These are phyloP conservation scores for Acanthamoeba lenticulata DNA, from an alignment of 208 protist species.

Conservation along the genomic window DNA sequence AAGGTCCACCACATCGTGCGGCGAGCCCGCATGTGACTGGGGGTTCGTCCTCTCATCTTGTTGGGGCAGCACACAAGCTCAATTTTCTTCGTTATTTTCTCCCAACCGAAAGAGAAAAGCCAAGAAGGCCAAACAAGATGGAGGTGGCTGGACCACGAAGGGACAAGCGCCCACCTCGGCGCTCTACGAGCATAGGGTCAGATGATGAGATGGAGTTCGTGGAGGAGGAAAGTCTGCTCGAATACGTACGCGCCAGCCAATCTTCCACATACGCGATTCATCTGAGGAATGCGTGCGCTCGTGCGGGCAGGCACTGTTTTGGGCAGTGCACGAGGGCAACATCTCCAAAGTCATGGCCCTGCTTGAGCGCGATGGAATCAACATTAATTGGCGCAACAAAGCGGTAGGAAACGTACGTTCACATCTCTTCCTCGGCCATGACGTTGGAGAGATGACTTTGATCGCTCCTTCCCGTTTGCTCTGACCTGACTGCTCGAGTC, in stretches of 20 bases:
- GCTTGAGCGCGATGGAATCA: conserved; percentile 12
- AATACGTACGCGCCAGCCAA: neutral
- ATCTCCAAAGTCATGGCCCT: conserved; percentile 57
- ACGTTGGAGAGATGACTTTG: neutral
- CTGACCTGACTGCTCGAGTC: neutral
- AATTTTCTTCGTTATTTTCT: too few relatives aligned
- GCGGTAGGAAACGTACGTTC: conserved; percentile 27
- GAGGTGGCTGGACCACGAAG: too few relatives aligned
- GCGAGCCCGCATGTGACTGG: neutral
- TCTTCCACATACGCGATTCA: neutral
- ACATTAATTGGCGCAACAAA: conserved; percentile 60
- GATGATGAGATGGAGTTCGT: neutral
- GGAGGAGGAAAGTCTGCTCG: conserved; percentile 2
- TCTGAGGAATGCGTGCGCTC: neutral
- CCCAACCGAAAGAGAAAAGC: too few relatives aligned
- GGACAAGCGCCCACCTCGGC: too few relatives aligned
- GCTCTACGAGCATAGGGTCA: neutral
- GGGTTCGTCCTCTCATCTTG: neutral
- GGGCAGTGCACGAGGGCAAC: conserved; percentile 40
- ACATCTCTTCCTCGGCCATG: neutral
- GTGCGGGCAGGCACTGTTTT: conserved; percentile 9
- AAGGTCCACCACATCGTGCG: conserved; percentile 36
- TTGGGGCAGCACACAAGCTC: too few relatives aligned
- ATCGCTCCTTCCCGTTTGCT: neutral
- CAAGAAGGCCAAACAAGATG: too few relatives aligned